Evolutionary conservation across 225 moss, liverwort and hornwort species (phyloP).

Genomic region (Asterella californica): DNA sequence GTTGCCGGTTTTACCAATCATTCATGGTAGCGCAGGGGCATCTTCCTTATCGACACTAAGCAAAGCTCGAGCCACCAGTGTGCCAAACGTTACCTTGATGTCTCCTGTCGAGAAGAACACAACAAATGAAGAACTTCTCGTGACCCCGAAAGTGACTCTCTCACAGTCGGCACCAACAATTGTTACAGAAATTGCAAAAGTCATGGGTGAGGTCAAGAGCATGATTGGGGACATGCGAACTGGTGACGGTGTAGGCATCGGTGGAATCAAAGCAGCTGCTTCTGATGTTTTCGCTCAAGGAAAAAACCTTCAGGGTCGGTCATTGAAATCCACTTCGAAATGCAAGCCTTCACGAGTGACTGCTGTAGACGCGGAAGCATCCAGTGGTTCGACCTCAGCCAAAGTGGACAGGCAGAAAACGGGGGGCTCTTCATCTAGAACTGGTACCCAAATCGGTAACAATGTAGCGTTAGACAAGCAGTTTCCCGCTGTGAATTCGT

Average conservation of each 20-base stretch:
- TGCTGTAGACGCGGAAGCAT: not conserved
- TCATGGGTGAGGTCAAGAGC: slow-evolving; percentile 37
- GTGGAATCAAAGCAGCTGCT: not conserved
- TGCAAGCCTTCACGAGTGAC: slow-evolving; percentile 8
- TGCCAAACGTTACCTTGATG: not conserved
- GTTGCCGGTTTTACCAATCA: not conserved
- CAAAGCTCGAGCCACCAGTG: not conserved
- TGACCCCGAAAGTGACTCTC: not conserved
- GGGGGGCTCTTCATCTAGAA: not conserved
- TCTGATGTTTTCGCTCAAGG: slow-evolving; percentile 15
- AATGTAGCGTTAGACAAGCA: too few relatives aligned
- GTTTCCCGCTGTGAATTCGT: not conserved
- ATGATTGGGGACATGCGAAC: slow-evolving; percentile 29
- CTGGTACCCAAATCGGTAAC: not conserved
- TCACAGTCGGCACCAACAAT: slow-evolving; percentile 27
- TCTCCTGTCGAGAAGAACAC: not conserved
- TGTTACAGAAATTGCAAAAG: slow-evolving; percentile 25
- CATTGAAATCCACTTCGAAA: slow-evolving; percentile 18
- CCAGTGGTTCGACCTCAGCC: not conserved
- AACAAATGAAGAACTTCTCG: not conserved
- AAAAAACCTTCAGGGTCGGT: slow-evolving; percentile 16
- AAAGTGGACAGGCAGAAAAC: slow-evolving; percentile 13
- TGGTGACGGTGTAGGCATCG: slow-evolving; percentile 8
- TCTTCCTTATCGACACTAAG: not conserved
- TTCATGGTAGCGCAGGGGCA: not conserved